phyloP scores from a whole-genome alignment of 2,329 filamentous ascomycete species.

The Pezicula rhizophila region DNA sequence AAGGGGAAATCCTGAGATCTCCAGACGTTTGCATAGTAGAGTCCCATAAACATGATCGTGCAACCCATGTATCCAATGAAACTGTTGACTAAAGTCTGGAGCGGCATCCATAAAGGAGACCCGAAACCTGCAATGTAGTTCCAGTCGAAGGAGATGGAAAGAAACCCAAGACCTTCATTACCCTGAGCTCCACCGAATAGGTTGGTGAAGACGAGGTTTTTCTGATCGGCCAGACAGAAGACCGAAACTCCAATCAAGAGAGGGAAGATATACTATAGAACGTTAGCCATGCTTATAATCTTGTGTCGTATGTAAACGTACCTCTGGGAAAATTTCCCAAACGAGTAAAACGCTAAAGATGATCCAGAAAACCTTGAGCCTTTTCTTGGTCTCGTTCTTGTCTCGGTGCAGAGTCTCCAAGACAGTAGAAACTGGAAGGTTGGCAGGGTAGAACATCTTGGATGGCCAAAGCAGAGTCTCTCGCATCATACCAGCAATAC shows the following conservation, averaged over 20 bases:
- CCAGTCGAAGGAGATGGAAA: constrained; percentile 34
- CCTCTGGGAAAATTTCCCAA: constrained; percentile 41
- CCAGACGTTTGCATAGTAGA: constrained; percentile 38
- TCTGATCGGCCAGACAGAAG: constrained; percentile 37
- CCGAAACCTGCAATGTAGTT: constrained; percentile 30
- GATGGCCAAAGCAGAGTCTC: constrained; percentile 52
- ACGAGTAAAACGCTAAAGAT: constrained; percentile 34
- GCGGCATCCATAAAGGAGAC: constrained; percentile 27
- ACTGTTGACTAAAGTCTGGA: constrained; percentile 26
- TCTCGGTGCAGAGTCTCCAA: constrained; percentile 33
- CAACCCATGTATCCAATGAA: constrained; percentile 11
- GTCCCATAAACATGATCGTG: constrained; percentile 27
- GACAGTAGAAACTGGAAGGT: constrained; percentile 44
- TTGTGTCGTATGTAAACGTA: neutral
- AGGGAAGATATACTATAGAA: constrained; percentile 31
- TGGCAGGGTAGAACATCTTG: constrained; percentile 57
- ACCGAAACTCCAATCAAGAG: constrained; percentile 31
- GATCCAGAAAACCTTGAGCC: constrained; percentile 33
- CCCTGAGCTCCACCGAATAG: constrained; percentile 39
- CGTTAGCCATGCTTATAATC: neutral
- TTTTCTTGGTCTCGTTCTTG: constrained; percentile 29
- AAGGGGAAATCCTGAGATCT: constrained; percentile 34
- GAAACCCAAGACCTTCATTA: constrained; percentile 36
- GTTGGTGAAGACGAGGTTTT: constrained; percentile 36
- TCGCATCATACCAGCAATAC: constrained; percentile 51